Percentiles rank a stretch among this genome's conserved stretches.
These are phyloP conservation scores for Nepenthes alata DNA, from an alignment of 179 eudicot species.

Conservation along the genomic window DNA sequence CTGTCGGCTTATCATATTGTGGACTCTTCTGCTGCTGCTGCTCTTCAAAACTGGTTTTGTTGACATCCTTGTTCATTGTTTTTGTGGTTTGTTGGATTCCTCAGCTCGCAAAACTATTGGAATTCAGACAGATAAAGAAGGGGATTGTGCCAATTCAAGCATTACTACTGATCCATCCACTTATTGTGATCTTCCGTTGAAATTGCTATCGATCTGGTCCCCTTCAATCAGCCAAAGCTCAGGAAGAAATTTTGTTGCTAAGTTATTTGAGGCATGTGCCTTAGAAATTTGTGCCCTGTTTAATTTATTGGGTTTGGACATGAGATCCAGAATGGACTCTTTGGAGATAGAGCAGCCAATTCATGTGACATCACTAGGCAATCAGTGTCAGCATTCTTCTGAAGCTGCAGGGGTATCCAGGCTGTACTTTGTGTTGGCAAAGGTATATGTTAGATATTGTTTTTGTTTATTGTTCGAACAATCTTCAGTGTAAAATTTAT, in stretches of 20 bases:
- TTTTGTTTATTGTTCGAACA: neutral
- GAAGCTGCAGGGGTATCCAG: conserved; percentile 43
- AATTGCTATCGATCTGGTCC: conserved; percentile 47
- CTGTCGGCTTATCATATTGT: no score
- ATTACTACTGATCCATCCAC: conserved; percentile 15
- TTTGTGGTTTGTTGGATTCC: conserved; percentile 13
- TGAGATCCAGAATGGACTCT: conserved; percentile 16
- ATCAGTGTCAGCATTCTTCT: conserved; percentile 20
- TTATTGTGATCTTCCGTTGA: conserved; percentile 16
- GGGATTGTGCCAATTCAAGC: conserved; percentile 22
- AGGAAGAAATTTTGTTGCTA: conserved; percentile 37
- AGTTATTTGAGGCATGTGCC: conserved; percentile 58
- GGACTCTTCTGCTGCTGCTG: no score
- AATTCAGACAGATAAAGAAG: conserved; percentile 55
- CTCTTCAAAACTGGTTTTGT: no score
- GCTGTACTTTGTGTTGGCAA: conserved; percentile 40
- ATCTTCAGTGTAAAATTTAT: neutral
- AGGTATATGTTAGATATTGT: conserved; percentile 31
- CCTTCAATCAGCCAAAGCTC: conserved; percentile 20
- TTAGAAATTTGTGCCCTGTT: conserved; percentile 51
- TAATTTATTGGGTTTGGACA: conserved; percentile 31
- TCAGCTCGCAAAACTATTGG: conserved; percentile 42
- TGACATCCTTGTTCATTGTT: neutral
- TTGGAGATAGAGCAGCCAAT: conserved; percentile 15
- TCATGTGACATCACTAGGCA: conserved; percentile 14